These are phyloP conservation scores for Prunus yedoensis DNA, from an alignment of 331 rosid genomes.

Conservation along the genomic window DNA sequence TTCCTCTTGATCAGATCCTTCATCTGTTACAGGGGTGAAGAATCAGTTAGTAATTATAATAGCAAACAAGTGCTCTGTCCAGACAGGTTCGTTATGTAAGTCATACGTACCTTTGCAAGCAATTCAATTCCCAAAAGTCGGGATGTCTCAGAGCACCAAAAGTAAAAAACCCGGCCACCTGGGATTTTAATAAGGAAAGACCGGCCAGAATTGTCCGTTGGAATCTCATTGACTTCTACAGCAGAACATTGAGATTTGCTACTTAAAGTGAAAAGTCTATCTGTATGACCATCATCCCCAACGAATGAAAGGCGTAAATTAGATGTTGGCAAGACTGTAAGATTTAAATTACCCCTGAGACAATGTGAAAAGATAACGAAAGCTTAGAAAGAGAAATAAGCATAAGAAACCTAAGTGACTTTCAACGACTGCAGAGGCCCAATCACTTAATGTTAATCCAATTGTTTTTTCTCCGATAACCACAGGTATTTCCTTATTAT, in stretches of 20 bases:
- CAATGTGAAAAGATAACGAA: slow-evolving; percentile 16
- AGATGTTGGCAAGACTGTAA: slow-evolving; percentile 77
- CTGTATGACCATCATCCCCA: slow-evolving; percentile 76
- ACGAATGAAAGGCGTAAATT: slow-evolving; percentile 77
- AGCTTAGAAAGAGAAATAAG: slow-evolving; percentile 4
- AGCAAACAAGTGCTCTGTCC: too few relatives aligned
- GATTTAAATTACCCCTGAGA: slow-evolving; percentile 84
- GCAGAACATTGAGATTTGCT: slow-evolving; percentile 52
- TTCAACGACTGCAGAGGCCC: neutral
- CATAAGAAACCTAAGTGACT: neutral
- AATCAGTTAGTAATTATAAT: neutral
- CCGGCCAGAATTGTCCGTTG: slow-evolving; percentile 69
- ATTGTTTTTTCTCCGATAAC: neutral
- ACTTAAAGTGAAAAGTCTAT: slow-evolving; percentile 56
- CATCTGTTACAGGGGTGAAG: slow-evolving; percentile 48
- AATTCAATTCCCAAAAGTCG: slow-evolving; percentile 84
- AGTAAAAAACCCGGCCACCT: slow-evolving; percentile 50
- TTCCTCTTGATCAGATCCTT: slow-evolving; percentile 72
- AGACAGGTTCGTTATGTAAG: neutral
- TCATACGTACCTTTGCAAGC: slow-evolving; percentile 64
- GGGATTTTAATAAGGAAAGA: slow-evolving; percentile 59
- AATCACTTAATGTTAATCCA: neutral
- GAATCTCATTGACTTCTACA: slow-evolving; percentile 62
- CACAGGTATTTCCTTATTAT: neutral
- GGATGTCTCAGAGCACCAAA: slow-evolving; percentile 95